Conservation (phyloP, 1,139 yeast genomes). For the Starmera stellimalicola region DNA sequence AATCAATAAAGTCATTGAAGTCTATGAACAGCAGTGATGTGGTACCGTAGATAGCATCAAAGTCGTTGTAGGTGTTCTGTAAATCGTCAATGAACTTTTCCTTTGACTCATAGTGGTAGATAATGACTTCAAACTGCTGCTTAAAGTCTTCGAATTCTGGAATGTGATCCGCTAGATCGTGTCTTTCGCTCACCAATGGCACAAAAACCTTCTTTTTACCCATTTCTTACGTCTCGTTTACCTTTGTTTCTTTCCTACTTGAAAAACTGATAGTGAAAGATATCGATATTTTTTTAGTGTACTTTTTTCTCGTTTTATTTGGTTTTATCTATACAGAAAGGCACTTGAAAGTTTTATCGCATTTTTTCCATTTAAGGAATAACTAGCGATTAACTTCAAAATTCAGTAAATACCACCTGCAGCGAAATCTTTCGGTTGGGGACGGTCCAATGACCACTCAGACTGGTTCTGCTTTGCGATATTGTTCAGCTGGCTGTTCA, state of each 20-base stretch:
- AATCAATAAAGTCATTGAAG: slow-evolving; percentile 34
- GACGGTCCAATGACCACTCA: neutral
- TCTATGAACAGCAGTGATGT: slow-evolving; percentile 49
- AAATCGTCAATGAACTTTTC: slow-evolving; percentile 18
- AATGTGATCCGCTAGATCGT: slow-evolving; percentile 18
- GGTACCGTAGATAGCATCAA: slow-evolving; percentile 53
- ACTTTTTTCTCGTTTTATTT: no score
- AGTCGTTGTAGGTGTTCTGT: slow-evolving; percentile 19
- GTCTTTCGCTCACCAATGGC: neutral
- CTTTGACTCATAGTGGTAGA: slow-evolving; percentile 16
- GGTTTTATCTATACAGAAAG: no score
- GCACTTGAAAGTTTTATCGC: no score
- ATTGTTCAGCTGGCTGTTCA: neutral
- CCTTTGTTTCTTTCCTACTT: no score
- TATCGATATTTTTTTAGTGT: no score
- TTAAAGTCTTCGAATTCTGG: slow-evolving; percentile 18
- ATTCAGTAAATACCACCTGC: no score
- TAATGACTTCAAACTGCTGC: slow-evolving; percentile 17
- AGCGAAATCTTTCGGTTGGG: no score
- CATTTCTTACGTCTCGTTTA: no score
- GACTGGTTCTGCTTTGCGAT: neutral
- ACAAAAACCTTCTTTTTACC: neutral
- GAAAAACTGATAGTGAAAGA: no score
- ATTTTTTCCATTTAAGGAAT: no score
- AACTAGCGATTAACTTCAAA: no score